Evolutionary conservation across 805 yeast species (phyloP).

Genomic region (Cephaloascus fragrans): DNA sequence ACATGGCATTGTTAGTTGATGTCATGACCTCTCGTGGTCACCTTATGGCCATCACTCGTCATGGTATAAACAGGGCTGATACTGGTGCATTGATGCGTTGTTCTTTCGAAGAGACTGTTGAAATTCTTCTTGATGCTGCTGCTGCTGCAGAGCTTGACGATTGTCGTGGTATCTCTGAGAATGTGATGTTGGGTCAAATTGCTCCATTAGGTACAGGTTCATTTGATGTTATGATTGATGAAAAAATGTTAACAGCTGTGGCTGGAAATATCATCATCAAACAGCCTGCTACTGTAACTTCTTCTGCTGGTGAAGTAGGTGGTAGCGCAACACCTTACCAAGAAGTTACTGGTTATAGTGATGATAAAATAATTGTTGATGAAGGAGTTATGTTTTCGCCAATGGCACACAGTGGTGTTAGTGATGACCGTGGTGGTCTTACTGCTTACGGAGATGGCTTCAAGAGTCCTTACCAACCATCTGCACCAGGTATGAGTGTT

Average conservation of each 20-base stretch:
- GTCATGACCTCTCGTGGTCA: conserved; percentile 99
- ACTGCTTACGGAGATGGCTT: conserved; percentile 78
- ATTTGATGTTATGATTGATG: conserved; percentile 92
- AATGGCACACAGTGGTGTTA: conserved; percentile 74
- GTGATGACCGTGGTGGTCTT: conserved; percentile 70
- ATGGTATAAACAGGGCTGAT: conserved; percentile 96
- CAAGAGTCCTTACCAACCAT: conserved; percentile 26
- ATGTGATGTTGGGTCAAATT: conserved; percentile 94
- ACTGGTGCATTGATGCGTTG: conserved; percentile 99
- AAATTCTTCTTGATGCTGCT: conserved; percentile 94
- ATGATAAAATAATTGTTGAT: conserved; percentile 45
- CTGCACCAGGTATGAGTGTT: conserved; percentile 29
- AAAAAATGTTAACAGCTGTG: conserved; percentile 62
- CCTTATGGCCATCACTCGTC: conserved; percentile 97
- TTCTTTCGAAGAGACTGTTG: conserved; percentile 98
- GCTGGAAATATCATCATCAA: conserved; percentile 36
- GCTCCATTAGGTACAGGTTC: conserved; percentile 99
- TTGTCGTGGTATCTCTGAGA: conserved; percentile 97
- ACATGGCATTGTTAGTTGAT: conserved; percentile 94
- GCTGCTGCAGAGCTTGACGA: conserved; percentile 97
- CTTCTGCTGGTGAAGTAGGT: conserved; percentile 37
- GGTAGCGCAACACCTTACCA: conserved; percentile 94
- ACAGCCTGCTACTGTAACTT: conserved; percentile 20
- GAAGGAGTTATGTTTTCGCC: conserved; percentile 84
- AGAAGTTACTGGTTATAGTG: conserved; percentile 46